These are phyloP conservation scores for Boletus sp. DNA, from an alignment of 768 basidiomycete species.

Conservation along the genomic window DNA sequence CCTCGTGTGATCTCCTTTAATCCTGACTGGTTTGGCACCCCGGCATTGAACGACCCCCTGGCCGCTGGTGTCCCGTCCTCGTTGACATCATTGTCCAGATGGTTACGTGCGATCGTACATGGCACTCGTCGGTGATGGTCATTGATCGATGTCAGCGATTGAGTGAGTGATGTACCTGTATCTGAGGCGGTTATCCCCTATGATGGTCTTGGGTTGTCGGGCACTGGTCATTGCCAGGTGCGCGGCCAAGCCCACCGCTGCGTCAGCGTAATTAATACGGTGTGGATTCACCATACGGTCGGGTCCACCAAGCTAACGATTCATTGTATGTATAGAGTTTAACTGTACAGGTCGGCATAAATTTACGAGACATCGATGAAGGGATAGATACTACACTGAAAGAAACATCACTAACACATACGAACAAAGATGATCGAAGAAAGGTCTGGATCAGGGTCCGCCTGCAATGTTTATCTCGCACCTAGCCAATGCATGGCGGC, in stretches of 20 bases:
- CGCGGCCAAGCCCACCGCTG: no score
- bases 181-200: no score
- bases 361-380: background rate
- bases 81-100: background rate
- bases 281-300: background rate
- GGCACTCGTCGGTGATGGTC: background rate
- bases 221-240: no score
- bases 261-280: background rate
- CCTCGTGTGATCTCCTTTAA: background rate
- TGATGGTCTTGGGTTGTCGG: no score
- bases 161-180: no score
- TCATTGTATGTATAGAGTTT: background rate
- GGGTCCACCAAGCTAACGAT: background rate
- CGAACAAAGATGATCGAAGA: constrained; percentile 1
- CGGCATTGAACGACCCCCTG: background rate
- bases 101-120: no score
- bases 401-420: background rate
- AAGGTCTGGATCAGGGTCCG: background rate
- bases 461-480: constrained; percentile 15
- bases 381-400: constrained; percentile 17
- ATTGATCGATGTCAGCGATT: background rate
- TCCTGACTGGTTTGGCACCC: background rate
- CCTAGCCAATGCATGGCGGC: constrained; percentile 34
- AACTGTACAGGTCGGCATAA: constrained; percentile 4
- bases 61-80: background rate